Evolutionary conservation across 768 basidiomycete species (phyloP).

Genomic region (Termitomyces sp.): DNA sequence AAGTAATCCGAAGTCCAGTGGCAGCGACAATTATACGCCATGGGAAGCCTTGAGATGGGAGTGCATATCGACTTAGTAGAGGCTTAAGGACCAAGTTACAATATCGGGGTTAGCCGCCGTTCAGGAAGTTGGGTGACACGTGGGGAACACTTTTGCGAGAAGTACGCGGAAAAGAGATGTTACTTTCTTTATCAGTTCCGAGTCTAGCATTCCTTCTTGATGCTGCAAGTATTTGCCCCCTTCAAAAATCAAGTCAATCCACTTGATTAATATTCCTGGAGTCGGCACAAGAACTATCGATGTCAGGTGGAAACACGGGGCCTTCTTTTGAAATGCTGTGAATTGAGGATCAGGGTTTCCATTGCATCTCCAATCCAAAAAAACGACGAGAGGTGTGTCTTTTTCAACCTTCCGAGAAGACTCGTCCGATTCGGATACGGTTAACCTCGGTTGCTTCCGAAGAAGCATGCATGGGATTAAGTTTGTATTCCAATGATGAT

Average conservation of each 20-base stretch:
- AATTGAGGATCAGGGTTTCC: background rate
- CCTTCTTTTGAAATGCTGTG: background rate
- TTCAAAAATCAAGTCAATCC: background rate
- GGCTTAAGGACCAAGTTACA: too few relatives aligned
- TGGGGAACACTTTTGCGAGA: too few relatives aligned
- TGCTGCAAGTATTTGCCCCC: background rate
- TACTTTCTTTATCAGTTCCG: background rate
- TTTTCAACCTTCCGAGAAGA: background rate
- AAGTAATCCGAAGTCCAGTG: background rate
- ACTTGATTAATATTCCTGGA: background rate
- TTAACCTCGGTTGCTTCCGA: background rate
- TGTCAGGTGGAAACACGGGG: too few relatives aligned
- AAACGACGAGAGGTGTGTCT: background rate
- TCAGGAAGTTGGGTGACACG: background rate
- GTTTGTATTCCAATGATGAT: background rate
- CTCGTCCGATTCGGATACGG: background rate
- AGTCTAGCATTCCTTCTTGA: background rate
- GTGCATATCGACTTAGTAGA: background rate
- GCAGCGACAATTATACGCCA: background rate
- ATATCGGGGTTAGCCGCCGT: background rate
- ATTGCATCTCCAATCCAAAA: background rate
- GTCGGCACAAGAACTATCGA: too few relatives aligned
- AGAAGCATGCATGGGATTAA: background rate
- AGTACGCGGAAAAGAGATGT: background rate
- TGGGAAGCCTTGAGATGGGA: background rate